Conservation (phyloP, 441 rosid species). For the Populus hybrid region DNA sequence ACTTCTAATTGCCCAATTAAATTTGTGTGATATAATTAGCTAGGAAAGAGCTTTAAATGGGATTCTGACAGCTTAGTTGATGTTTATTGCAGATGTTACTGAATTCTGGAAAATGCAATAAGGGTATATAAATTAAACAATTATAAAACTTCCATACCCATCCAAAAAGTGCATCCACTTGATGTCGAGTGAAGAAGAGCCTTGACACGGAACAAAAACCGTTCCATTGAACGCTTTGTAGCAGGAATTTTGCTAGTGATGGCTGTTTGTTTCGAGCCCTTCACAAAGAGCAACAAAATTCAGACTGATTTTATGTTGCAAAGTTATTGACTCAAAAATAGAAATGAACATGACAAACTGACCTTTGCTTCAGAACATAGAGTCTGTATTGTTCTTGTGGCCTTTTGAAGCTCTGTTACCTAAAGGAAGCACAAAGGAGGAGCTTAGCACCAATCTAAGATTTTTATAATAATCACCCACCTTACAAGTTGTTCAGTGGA, state of each 20-base stretch:
- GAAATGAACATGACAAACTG: constrained; percentile 17
- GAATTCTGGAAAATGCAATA: neutral
- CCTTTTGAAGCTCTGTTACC: constrained; percentile 87
- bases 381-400: constrained; percentile 84
- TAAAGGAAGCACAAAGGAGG: constrained; percentile 17
- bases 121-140: neutral
- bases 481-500: constrained; percentile 6
- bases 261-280: constrained; percentile 76
- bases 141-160: constrained; percentile 50
- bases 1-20: too few relatives aligned
- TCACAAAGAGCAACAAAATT: constrained; percentile 22
- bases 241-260: constrained; percentile 79
- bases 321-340: constrained; percentile 3
- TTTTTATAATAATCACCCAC: neutral
- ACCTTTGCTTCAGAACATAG: constrained; percentile 93
- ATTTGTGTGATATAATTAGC: neutral
- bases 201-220: constrained; percentile 77
- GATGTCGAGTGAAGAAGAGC: constrained; percentile 73
- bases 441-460: constrained; percentile 4
- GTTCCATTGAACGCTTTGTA: constrained; percentile 78
- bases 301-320: neutral
- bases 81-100: neutral
- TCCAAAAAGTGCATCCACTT: constrained; percentile 75
- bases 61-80: too few relatives aligned
- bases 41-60: neutral